These are phyloP conservation scores for Escovopsis sp. DNA, from an alignment of 2,329 filamentous ascomycete species.

Conservation along the genomic window DNA sequence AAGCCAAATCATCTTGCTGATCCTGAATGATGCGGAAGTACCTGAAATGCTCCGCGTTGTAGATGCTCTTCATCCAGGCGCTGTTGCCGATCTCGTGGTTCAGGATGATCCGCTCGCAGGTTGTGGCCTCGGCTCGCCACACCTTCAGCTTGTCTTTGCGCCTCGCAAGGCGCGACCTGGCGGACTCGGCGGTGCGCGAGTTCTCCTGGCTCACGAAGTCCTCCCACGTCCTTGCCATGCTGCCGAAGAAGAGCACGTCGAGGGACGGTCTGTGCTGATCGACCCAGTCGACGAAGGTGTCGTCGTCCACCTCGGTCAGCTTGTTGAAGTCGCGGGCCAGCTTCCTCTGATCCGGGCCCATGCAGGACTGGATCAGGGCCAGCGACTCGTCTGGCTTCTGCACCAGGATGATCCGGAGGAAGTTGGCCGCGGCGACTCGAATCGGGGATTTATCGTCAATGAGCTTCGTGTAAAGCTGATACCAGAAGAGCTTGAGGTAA, in stretches of 20 bases:
- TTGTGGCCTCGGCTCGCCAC: constrained; percentile 58
- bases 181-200: constrained; percentile 59
- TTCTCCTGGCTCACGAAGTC: constrained; percentile 77
- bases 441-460: constrained; percentile 54
- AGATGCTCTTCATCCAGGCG: constrained; percentile 92
- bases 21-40: constrained; percentile 82
- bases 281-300: constrained; percentile 76
- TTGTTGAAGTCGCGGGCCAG: constrained; percentile 67
- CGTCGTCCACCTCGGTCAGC: constrained; percentile 76
- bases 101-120: constrained; percentile 54
- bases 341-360: constrained; percentile 53
- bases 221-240: constrained; percentile 73
- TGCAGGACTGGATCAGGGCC: constrained; percentile 55
- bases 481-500: constrained; percentile 75
- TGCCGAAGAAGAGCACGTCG: constrained; percentile 68
- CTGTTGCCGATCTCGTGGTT: constrained; percentile 78
- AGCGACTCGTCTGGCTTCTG: constrained; percentile 79
- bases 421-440: constrained; percentile 60
- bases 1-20: constrained; percentile 76
- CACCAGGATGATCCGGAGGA: constrained; percentile 85
- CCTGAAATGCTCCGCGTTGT: constrained; percentile 80
- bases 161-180: constrained; percentile 52
- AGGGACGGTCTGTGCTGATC: constrained; percentile 66
- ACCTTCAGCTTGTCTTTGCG: constrained; percentile 68
- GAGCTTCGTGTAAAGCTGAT: constrained; percentile 80